These are phyloP conservation scores for Ceratocystiopsis minuta DNA, from an alignment of 2,329 filamentous ascomycete genomes.

Conservation along the genomic window DNA sequence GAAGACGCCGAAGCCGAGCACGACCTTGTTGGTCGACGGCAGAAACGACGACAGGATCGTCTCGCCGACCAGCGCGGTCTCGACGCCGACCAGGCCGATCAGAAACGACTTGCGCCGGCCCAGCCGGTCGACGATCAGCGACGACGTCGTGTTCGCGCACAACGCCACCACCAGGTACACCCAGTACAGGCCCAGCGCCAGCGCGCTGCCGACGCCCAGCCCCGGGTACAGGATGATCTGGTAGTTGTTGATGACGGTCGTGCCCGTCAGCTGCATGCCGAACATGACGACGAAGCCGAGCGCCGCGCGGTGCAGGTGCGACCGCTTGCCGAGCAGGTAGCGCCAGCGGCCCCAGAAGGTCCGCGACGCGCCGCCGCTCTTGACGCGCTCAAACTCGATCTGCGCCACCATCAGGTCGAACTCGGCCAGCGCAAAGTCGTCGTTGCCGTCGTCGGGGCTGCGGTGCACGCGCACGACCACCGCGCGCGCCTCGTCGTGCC, in stretches of 20 bases:
- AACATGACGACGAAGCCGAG: constrained; percentile 1
- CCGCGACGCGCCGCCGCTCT: neutral
- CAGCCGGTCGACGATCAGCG: constrained; percentile 10
- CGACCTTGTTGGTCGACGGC: neutral
- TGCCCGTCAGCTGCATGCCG: constrained; percentile 3
- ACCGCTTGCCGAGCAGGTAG: constrained; percentile 1
- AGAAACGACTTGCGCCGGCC: constrained; percentile 11
- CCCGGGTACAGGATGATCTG: constrained; percentile 2
- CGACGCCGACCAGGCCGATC: constrained; percentile 5
- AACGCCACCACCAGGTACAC: constrained; percentile 17
- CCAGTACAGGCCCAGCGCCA: constrained; percentile 44
- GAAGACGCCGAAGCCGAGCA: constrained; percentile 1
- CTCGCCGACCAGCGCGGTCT: neutral
- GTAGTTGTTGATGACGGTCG: constrained; percentile 1
- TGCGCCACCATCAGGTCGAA: constrained; percentile 11
- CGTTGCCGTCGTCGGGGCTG: neutral
- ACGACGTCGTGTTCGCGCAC: constrained; percentile 5
- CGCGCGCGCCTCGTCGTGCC: constrained; percentile 20
- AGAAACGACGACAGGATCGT: neutral
- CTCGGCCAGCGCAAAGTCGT: constrained; percentile 2
- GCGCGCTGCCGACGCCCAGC: constrained; percentile 31
- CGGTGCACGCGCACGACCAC: constrained; percentile 16
- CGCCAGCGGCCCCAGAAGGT: constrained; percentile 1
- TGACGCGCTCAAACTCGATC: constrained; percentile 1
- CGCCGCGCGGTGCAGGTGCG: constrained; percentile 1